phyloP scores from a whole-genome alignment of 2,329 filamentous ascomycete species.

The Fusarium napiforme region DNA sequence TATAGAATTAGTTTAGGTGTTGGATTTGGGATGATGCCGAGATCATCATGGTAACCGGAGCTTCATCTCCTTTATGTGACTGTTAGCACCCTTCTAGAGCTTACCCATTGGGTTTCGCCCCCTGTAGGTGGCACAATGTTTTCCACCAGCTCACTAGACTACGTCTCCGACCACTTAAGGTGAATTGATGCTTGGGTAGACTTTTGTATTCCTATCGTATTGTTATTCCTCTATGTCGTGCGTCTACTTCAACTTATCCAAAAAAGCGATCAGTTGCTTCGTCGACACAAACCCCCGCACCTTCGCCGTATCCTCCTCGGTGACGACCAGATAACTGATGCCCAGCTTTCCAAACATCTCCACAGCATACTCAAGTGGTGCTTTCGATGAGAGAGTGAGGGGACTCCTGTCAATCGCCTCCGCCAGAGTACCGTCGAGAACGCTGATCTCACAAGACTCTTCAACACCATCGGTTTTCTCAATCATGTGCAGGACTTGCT shows the following conservation, averaged over 20 bases:
- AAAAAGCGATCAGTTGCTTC: constrained; percentile 7
- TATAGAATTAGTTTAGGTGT: constrained; percentile 55
- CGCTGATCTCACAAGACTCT: not conserved
- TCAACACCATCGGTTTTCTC: not conserved
- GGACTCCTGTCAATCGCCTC: constrained; percentile 3
- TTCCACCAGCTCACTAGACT: too few species aligned
- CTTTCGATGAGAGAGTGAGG: not conserved
- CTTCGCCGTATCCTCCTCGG: constrained; percentile 10
- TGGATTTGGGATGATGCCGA: constrained; percentile 53
- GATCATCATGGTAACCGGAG: constrained; percentile 53
- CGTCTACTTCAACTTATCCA: not conserved
- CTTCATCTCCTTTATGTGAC: constrained; percentile 51
- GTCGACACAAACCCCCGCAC: constrained; percentile 1
- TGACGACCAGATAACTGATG: not conserved
- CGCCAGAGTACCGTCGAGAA: not conserved
- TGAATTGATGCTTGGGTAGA: too few species aligned
- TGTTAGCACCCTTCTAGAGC: too few species aligned
- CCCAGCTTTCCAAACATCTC: constrained; percentile 20
- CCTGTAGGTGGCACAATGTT: too few species aligned
- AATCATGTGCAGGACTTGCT: not conserved
- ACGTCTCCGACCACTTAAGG: too few species aligned
- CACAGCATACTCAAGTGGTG: constrained; percentile 27
- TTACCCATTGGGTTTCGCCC: too few species aligned
- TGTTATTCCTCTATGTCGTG: too few species aligned
- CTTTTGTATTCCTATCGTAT: too few species aligned